Evolutionary conservation across 2,329 filamentous ascomycete species (phyloP).

Genomic region (Neoascochyta sp.): DNA sequence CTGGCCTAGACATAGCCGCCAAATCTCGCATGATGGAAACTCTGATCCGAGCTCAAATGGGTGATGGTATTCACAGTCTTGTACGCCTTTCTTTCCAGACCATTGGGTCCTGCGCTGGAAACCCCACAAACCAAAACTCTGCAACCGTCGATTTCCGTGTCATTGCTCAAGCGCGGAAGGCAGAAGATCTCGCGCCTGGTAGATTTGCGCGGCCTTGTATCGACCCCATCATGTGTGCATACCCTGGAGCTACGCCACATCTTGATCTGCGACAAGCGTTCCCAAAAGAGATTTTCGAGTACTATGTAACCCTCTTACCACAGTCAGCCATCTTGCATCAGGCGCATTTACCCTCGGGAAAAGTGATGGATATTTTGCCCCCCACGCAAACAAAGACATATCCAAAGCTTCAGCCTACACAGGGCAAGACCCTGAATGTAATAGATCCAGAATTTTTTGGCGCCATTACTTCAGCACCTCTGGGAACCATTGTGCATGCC

Average conservation of each 20-base stretch:
- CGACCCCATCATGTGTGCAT: conserved; percentile 45
- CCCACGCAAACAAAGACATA: conserved; percentile 31
- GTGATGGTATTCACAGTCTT: conserved; percentile 37
- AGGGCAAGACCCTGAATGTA: conserved; percentile 7
- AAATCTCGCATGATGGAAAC: conserved; percentile 46
- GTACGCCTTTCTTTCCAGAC: conserved; percentile 33
- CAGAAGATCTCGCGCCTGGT: conserved; percentile 29
- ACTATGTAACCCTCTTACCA: conserved; percentile 40
- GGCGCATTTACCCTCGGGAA: conserved; percentile 28
- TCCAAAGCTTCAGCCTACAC: conserved; percentile 35
- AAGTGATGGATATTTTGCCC: conserved; percentile 30
- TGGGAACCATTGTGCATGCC: conserved; percentile 46
- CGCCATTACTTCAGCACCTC: conserved; percentile 30
- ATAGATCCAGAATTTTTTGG: conserved; percentile 17
- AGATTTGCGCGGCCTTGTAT: conserved; percentile 42
- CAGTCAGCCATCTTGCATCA: conserved; percentile 23
- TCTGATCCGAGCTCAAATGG: conserved; percentile 34
- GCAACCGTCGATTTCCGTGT: conserved; percentile 50
- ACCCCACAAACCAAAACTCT: conserved; percentile 45
- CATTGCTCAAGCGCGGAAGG: conserved; percentile 46
- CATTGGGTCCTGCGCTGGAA: conserved; percentile 40
- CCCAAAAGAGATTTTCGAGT: conserved; percentile 41
- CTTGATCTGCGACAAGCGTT: conserved; percentile 40
- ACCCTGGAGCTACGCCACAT: conserved; percentile 43
- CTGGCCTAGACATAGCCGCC: conserved; percentile 43